Conservation (phyloP, 202 grass and related monocot species). For the Digitaria exilis region DNA sequence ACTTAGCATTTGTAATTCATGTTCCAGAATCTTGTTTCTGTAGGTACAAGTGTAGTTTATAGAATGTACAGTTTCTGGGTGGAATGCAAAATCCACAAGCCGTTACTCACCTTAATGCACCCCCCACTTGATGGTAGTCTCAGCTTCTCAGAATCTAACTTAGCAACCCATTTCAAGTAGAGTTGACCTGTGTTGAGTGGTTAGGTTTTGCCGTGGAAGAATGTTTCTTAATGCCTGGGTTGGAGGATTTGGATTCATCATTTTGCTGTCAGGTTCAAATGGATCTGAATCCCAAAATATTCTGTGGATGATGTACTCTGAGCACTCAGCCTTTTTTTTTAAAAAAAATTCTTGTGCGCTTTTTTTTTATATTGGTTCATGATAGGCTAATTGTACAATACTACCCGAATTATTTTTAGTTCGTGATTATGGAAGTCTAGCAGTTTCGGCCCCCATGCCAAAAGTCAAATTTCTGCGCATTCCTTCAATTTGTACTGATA, state of each 20-base stretch:
- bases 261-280: background rate
- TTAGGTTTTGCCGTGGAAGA: background rate
- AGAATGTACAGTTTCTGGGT: constrained; percentile 41
- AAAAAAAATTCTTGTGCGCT: background rate
- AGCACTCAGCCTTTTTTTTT: no score
- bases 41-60: constrained; percentile 41
- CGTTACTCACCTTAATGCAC: background rate
- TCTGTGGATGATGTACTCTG: background rate
- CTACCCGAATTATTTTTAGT: background rate
- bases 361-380: background rate
- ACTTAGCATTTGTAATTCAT: background rate
- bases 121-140: background rate
- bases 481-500: background rate
- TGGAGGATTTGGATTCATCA: background rate
- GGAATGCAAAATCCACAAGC: constrained; percentile 16
- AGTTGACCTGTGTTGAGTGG: constrained; percentile 18
- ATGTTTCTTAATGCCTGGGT: background rate
- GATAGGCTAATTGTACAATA: background rate
- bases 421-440: background rate
- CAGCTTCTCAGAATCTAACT: background rate
- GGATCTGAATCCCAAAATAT: background rate
- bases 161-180: constrained; percentile 1
- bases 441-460: background rate
- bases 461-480: background rate
- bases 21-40: constrained; percentile 2